These are phyloP conservation scores for Cupressus sempervirens DNA, from an alignment of 75 land plant species.

Conservation along the genomic window DNA sequence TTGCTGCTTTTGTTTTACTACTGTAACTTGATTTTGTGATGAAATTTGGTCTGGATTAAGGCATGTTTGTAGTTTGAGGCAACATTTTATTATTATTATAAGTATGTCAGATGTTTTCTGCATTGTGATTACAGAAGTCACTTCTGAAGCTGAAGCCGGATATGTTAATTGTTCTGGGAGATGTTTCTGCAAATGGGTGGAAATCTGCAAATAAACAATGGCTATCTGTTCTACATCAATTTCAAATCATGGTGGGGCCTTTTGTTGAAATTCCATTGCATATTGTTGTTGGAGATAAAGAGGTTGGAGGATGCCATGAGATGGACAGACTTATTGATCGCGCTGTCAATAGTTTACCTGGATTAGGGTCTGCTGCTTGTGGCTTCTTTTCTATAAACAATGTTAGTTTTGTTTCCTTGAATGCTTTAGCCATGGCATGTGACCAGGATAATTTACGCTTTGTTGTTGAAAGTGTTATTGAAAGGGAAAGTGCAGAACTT, in stretches of 20 bases:
- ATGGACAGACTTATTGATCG: constrained; percentile 25
- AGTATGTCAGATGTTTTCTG: background rate
- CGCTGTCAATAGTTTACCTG: constrained; percentile 43
- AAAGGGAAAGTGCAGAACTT: constrained; percentile 32
- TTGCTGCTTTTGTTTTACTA: background rate
- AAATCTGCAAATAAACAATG: constrained; percentile 43
- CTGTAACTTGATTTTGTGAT: background rate
- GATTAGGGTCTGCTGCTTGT: constrained; percentile 49
- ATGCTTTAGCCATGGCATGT: constrained; percentile 54
- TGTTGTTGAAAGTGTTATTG: constrained; percentile 41
- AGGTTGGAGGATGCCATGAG: constrained; percentile 47
- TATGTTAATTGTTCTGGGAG: constrained; percentile 61
- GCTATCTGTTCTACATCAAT: constrained; percentile 40
- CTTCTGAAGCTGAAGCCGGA: constrained; percentile 46
- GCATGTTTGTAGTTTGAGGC: background rate
- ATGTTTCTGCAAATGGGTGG: constrained; percentile 52
- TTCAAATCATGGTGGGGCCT: constrained; percentile 41
- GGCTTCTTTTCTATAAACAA: constrained; percentile 44
- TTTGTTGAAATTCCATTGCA: constrained; percentile 43
- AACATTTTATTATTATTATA: background rate
- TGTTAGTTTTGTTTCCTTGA: constrained; percentile 56
- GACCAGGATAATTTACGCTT: constrained; percentile 37
- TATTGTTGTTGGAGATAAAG: constrained; percentile 56
- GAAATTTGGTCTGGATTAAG: background rate
- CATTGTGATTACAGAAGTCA: constrained; percentile 38